A percentile compares a stretch with the other conserved stretches of the same genome.
Evolutionary conservation across 2,329 filamentous ascomycete genomes (phyloP).

Genomic region (Aurifilum marmelostoma): DNA sequence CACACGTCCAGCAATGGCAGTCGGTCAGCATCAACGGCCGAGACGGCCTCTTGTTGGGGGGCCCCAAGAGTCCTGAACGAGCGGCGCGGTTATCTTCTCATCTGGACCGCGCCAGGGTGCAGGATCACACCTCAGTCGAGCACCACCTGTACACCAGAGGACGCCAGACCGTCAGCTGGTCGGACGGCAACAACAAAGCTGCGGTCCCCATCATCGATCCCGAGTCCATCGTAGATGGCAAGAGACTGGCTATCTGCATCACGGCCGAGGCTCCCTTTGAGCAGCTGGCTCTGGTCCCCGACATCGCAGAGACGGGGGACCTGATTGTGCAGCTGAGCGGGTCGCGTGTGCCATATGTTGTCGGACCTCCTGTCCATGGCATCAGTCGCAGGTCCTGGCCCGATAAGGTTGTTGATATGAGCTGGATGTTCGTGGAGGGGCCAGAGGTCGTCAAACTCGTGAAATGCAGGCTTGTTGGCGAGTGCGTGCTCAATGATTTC

Average conservation of each 20-base stretch:
- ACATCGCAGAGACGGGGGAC: not conserved
- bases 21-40: not conserved
- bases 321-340: constrained; percentile 16
- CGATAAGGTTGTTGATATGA: not conserved
- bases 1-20: not conserved
- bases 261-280: fast-evolving
- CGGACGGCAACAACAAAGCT: not conserved
- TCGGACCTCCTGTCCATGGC: not conserved
- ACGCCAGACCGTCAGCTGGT: constrained; percentile 5
- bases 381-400: not conserved
- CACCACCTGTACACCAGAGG: constrained; percentile 6
- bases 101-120: not conserved
- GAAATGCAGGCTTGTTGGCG: constrained; percentile 2
- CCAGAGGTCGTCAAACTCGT: not conserved
- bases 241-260: not conserved
- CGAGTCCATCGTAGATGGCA: constrained; percentile 11
- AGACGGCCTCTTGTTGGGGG: not conserved
- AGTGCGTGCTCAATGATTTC: constrained; percentile 9
- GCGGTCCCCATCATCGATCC: not conserved
- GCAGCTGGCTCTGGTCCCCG: constrained; percentile 1
- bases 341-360: constrained; percentile 7
- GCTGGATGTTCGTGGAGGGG: not conserved
- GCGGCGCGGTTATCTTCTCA: not conserved
- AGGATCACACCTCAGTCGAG: not conserved
- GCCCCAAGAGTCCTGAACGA: not conserved